Evolutionary conservation across 331 rosid genomes (phyloP).

Genomic region (Saraca asoca): DNA sequence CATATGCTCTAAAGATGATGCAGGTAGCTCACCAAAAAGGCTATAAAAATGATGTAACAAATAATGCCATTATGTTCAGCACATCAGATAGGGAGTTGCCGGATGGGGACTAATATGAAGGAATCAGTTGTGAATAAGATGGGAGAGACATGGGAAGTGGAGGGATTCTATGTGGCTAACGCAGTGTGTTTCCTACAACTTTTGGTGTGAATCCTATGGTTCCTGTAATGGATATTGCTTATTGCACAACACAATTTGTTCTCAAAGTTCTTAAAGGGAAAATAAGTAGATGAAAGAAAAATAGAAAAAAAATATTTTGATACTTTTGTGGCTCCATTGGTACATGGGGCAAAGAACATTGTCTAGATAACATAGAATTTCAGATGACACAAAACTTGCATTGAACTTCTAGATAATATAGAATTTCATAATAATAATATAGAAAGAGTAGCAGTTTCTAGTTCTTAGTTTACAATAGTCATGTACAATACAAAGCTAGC

Average conservation of each 20-base stretch:
- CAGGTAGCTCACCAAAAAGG: too few species aligned
- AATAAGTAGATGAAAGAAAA: slow-evolving; percentile 24
- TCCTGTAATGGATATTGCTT: slow-evolving; percentile 78
- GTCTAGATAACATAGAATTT: slow-evolving; percentile 14
- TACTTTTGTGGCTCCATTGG: slow-evolving; percentile 22
- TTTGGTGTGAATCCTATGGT: slow-evolving; percentile 91
- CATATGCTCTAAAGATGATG: too few species aligned
- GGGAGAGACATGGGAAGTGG: slow-evolving; percentile 88
- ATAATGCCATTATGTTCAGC: slow-evolving; percentile 73
- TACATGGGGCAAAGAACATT: slow-evolving; percentile 25
- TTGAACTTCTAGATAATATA: background rate
- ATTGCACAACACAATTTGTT: slow-evolving; percentile 78
- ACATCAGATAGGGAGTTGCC: slow-evolving; percentile 86
- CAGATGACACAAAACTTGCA: background rate
- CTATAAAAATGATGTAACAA: too few species aligned
- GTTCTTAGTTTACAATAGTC: background rate
- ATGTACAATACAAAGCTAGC: background rate
- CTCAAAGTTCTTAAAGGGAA: slow-evolving; percentile 62
- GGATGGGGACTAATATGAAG: slow-evolving; percentile 64
- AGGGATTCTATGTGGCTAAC: slow-evolving; percentile 72
- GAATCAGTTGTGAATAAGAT: slow-evolving; percentile 62
- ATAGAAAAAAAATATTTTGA: background rate
- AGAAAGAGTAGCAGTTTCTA: background rate
- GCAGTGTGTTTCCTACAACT: slow-evolving; percentile 85
- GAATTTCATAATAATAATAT: background rate